Conservation (phyloP, 2,329 filamentous ascomycete genomes). For the Venturia aucupariae region DNA sequence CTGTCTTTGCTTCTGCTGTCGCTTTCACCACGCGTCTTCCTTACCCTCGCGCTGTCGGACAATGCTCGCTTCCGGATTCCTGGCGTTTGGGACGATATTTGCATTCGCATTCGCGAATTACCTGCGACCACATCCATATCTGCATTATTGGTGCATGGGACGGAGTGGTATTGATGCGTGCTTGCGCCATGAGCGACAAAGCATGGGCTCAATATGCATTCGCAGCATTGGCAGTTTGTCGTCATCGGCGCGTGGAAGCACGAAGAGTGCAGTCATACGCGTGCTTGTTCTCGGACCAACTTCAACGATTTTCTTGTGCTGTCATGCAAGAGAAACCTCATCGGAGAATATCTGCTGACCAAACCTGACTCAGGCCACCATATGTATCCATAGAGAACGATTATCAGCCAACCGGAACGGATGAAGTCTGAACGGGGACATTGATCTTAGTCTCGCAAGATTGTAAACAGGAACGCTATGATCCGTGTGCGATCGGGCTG, state of each 20-base stretch:
- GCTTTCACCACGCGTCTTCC: not conserved
- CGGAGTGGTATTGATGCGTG: not conserved
- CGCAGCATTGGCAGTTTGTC: not conserved
- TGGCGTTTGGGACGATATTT: not conserved
- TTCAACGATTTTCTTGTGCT: no score
- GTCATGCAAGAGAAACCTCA: not conserved
- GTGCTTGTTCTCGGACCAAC: not conserved
- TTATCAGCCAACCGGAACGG: not conserved
- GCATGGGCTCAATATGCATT: not conserved
- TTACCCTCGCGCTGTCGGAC: not conserved
- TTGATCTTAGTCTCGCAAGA: not conserved
- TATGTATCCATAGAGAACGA: constrained; percentile 1
- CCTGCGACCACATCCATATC: no score
- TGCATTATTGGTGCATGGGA: no score
- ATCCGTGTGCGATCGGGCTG: not conserved
- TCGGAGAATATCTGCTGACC: not conserved
- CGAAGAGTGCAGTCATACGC: not conserved
- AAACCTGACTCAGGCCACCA: not conserved
- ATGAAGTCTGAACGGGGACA: not conserved
- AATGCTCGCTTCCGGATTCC: not conserved
- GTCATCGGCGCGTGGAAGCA: not conserved
- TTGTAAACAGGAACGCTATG: not conserved
- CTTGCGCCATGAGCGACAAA: not conserved
- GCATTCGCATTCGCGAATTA: not conserved
- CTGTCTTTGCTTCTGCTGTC: no score